Conservation (phyloP, 495 filamentous ascomycete species). For the Cercophora sp. region DNA sequence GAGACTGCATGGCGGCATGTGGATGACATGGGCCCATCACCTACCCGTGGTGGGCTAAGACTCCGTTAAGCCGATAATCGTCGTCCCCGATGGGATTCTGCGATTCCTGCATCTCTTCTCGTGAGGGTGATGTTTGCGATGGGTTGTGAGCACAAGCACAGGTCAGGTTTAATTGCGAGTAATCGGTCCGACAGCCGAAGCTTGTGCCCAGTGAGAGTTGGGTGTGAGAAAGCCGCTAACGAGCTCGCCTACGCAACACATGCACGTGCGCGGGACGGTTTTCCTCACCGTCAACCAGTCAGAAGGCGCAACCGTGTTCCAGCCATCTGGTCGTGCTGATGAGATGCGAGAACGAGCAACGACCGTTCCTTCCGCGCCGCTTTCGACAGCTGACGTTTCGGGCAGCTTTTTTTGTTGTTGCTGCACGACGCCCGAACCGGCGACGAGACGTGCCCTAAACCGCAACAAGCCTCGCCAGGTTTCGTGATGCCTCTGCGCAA, state of each 20-base stretch:
- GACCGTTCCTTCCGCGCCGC: background rate
- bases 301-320: background rate
- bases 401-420: background rate
- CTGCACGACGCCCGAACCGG: background rate
- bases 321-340: background rate
- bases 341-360: background rate
- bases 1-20: no score
- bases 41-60: no score
- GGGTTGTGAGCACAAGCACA: no score
- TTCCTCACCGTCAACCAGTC: background rate
- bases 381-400: background rate
- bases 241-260: background rate
- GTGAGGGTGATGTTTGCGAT: no score
- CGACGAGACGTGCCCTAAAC: background rate
- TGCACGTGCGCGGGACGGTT: constrained; percentile 2
- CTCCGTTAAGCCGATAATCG: background rate
- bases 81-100: no score
- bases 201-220: background rate
- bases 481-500: no score
- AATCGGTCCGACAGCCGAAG: constrained; percentile 2
- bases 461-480: background rate
- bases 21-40: no score
- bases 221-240: background rate
- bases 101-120: no score
- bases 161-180: background rate